Base-by-base conservation (phyloP, 208 protist genomes). In the Phytomonas sp. region DNA sequence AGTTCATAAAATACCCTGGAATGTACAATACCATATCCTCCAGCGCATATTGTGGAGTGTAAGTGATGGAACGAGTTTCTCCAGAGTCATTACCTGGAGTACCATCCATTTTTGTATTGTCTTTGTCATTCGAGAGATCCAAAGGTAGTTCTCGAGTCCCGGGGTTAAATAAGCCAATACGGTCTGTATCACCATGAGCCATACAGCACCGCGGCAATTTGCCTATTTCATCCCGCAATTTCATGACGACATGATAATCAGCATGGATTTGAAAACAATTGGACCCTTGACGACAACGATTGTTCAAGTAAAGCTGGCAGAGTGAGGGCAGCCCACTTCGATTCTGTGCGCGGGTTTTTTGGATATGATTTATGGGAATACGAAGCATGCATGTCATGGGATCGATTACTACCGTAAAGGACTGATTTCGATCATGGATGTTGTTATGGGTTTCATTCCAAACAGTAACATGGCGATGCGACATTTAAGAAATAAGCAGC, bases 191-290 rank as follows among this genome's bases (percentile, higher is more conserved):
- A 6, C 88, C 88, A 75, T 94, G 88, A 23, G 65, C 71, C 11
- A 78, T 75, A 70, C 88, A 94, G 75, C 88, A 94, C 67, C 75
- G 88, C n/a, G 86, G 88, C 31, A 87, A 78, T 61, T 70, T 82
- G 40, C 83, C 79, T 26, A 82, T 76, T 72, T 86, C 64, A 23
- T 66, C 60, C 14, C 88, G 88, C 45, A 94, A 76, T 5, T 64
- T 70, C 66, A 82, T 69, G 19, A 94, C 82, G 2, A 82, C 73
- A 31, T 79, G 74, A 63, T 75, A 87, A 66, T 87, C 75, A 4
- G 86, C 83, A 71, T 94, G 88, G 34, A 94, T 76, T 73, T 94
- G 88, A 71, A 89, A 88, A 66, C 88, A 94, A 40, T 85, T 80
- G 26, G 70, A 60, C 4, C 80, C 88, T 69, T 91, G 82, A 26